phyloP scores from a whole-genome alignment of 164 flowering plant genomes.

The Magnolia kwangsiensis region DNA sequence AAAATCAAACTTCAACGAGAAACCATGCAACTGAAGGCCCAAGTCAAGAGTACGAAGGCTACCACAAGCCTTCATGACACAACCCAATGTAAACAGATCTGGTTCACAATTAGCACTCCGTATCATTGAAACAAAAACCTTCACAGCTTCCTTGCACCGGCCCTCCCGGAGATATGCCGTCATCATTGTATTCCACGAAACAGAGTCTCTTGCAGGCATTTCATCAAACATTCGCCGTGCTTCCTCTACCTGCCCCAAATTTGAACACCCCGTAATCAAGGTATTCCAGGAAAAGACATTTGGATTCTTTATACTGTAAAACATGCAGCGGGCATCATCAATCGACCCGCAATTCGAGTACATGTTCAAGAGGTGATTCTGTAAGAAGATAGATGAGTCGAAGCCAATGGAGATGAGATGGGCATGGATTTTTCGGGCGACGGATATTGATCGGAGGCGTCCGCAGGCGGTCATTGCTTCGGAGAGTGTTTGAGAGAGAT shows the following conservation, averaged over 20 bases:
- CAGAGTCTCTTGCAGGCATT: conserved; percentile 47
- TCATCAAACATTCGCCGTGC: conserved; percentile 41
- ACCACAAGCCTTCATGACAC: conserved; percentile 51
- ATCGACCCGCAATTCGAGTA: conserved; percentile 38
- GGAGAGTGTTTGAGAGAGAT: conserved; percentile 24
- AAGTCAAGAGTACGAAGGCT: conserved; percentile 21
- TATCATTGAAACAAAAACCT: conserved; percentile 33
- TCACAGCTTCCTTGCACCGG: conserved; percentile 20
- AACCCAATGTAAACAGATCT: conserved; percentile 30
- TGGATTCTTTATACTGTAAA: conserved; percentile 18
- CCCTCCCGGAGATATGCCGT: conserved; percentile 37
- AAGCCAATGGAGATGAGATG: conserved; percentile 37
- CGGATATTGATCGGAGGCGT: conserved; percentile 8
- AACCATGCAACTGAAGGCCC: conserved; percentile 35
- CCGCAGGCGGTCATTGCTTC: conserved; percentile 37
- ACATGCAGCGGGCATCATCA: conserved; percentile 29
- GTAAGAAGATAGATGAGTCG: conserved; percentile 41
- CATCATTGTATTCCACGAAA: conserved; percentile 54
- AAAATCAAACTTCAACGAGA: conserved; percentile 31
- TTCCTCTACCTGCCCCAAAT: conserved; percentile 23
- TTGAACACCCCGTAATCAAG: conserved; percentile 29
- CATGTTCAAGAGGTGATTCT: conserved; percentile 40
- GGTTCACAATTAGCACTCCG: conserved; percentile 14
- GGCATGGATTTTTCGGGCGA: conserved; percentile 35
- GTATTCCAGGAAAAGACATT: conserved; percentile 44